Percentiles rank a stretch among this genome's conserved stretches.
These are phyloP conservation scores for Diaporthe citri DNA, from an alignment of 2,329 filamentous ascomycete species.

Conservation along the genomic window DNA sequence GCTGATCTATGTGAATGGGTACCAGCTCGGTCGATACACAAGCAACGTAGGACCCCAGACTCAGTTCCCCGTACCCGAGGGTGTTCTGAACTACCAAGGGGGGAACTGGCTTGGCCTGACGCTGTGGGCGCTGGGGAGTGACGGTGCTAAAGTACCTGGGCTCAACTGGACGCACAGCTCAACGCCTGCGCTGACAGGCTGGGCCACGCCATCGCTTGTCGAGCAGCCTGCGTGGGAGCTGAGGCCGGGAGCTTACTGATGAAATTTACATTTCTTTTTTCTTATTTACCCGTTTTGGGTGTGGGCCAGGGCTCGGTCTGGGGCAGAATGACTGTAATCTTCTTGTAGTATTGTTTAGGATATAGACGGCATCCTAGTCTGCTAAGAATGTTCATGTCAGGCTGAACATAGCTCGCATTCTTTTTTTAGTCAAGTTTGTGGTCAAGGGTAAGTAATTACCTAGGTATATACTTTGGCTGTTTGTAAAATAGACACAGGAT, in stretches of 20 bases:
- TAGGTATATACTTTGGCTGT: not conserved
- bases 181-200: constrained; percentile 50
- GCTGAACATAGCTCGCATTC: too few relatives aligned
- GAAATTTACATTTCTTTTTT: not conserved
- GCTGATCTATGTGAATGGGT: constrained; percentile 78
- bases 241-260: constrained; percentile 61
- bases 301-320: not conserved
- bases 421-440: not conserved
- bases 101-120: constrained; percentile 75
- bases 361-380: not conserved
- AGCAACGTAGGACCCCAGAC: constrained; percentile 78
- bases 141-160: constrained; percentile 65
- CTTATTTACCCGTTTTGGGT: too few relatives aligned
- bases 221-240: constrained; percentile 54
- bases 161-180: constrained; percentile 49
- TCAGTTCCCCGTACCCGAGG: constrained; percentile 75
- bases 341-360: not conserved
- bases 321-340: not conserved
- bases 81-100: constrained; percentile 75
- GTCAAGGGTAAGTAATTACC: not conserved
- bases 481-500: not conserved
- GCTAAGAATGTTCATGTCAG: not conserved
- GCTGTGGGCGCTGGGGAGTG: constrained; percentile 72
- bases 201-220: constrained; percentile 50
- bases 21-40: constrained; percentile 68